Conservation (phyloP, 2,329 filamentous ascomycete genomes). For the Stromatinia cepivora region DNA sequence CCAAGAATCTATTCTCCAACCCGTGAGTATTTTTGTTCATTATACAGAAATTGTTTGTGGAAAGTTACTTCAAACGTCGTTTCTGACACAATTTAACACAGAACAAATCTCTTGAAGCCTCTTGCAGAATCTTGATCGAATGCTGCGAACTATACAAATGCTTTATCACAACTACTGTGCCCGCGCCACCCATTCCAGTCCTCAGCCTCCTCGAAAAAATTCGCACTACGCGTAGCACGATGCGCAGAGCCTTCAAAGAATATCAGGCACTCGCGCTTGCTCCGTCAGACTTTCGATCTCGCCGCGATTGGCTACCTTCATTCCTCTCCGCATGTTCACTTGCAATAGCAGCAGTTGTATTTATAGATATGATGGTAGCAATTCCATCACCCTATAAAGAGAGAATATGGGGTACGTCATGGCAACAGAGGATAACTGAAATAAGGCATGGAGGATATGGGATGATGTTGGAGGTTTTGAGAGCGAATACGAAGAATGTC, state of each 20-base stretch:
- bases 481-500: slow-evolving; percentile 25
- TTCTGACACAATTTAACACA: background rate
- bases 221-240: slow-evolving; percentile 25
- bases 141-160: slow-evolving; percentile 29
- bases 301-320: slow-evolving; percentile 28
- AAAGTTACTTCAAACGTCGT: background rate
- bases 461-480: slow-evolving; percentile 27
- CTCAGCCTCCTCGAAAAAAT: slow-evolving; percentile 26
- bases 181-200: slow-evolving; percentile 14
- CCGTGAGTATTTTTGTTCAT: slow-evolving; percentile 16
- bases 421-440: slow-evolving; percentile 24
- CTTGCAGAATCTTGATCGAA: slow-evolving; percentile 25
- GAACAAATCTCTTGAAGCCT: slow-evolving; percentile 27
- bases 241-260: slow-evolving; percentile 27
- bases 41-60: background rate
- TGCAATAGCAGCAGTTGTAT: slow-evolving; percentile 25
- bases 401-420: slow-evolving; percentile 27
- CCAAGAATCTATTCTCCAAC: slow-evolving; percentile 18
- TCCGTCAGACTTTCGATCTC: slow-evolving; percentile 23
- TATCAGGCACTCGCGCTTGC: slow-evolving; percentile 25
- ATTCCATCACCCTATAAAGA: slow-evolving; percentile 28
- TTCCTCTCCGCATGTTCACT: slow-evolving; percentile 27
- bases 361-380: slow-evolving; percentile 26
- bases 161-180: slow-evolving; percentile 19
- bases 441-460: slow-evolving; percentile 29